Conservation (phyloP, 176 grass and related monocot species). For the Dactylis glomerata region DNA sequence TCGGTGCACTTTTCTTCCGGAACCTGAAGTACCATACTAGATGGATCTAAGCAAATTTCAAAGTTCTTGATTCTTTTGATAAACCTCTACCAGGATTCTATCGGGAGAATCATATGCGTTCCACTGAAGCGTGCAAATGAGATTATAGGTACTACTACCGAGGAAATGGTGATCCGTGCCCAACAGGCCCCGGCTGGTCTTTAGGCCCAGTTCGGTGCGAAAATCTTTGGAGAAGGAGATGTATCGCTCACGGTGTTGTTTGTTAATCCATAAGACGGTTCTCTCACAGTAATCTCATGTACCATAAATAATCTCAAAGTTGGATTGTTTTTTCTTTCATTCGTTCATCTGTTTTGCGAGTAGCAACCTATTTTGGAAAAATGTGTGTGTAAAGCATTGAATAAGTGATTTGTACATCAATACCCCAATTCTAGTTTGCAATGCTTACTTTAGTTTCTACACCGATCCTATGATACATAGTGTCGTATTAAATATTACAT, state of each 20-base stretch:
- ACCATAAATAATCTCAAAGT: neutral
- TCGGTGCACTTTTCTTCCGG: neutral
- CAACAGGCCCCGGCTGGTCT: conserved; percentile 30
- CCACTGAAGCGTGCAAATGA: conserved; percentile 87
- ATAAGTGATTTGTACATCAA: neutral
- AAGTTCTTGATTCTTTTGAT: neutral
- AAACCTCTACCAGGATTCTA: conserved; percentile 57
- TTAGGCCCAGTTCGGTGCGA: neutral
- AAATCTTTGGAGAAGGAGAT: too few species aligned
- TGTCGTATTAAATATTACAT: neutral
- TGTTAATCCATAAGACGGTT: neutral
- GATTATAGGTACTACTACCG: conserved; percentile 85
- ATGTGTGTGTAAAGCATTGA: neutral
- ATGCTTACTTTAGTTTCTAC: neutral
- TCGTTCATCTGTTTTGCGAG: neutral
- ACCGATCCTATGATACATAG: neutral
- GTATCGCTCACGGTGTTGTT: accelerated
- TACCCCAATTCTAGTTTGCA: neutral
- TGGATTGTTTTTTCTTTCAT: neutral
- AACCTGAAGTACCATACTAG: neutral
- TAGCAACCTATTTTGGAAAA: neutral
- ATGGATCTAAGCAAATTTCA: neutral
- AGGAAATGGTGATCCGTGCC: conserved; percentile 78
- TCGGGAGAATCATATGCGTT: conserved; percentile 60
- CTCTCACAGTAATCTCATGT: neutral